Evolutionary conservation across 768 basidiomycete species (phyloP).

Genomic region (Leucosporidium yakuticum): DNA sequence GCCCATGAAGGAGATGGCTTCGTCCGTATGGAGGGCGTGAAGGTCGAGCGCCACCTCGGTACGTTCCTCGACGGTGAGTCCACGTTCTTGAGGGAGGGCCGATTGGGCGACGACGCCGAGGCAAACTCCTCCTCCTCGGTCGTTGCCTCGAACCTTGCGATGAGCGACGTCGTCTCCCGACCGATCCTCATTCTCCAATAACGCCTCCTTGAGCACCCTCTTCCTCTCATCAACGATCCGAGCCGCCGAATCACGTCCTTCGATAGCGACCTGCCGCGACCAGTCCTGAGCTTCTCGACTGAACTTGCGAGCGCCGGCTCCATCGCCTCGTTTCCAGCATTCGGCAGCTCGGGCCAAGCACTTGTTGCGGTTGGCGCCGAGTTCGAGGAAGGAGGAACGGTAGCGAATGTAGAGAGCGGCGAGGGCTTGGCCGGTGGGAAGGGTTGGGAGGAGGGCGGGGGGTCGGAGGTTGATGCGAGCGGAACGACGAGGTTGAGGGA

Average conservation of each 20-base stretch:
- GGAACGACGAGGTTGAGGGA: conserved; percentile 53
- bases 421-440: conserved; percentile 74
- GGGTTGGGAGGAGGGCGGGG: conserved; percentile 75
- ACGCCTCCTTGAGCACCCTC: conserved; percentile 65
- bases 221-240: conserved; percentile 78
- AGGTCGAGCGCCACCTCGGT: conserved; percentile 69
- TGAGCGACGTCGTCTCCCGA: conserved; percentile 74
- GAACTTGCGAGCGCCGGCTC: conserved; percentile 90
- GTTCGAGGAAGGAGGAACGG: conserved; percentile 76
- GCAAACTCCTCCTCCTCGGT: conserved; percentile 73
- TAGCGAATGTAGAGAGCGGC: conserved; percentile 82
- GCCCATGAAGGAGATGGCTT: conserved; percentile 62
- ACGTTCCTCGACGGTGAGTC: conserved; percentile 73
- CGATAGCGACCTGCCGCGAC: conserved; percentile 80
- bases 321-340: conserved; percentile 91
- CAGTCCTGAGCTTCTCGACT: conserved; percentile 88
- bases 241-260: conserved; percentile 78
- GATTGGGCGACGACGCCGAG: conserved; percentile 64
- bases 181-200: conserved; percentile 63
- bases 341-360: conserved; percentile 92
- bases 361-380: conserved; percentile 88
- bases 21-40: conserved; percentile 84
- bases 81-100: conserved; percentile 47
- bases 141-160: conserved; percentile 63
- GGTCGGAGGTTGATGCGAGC: conserved; percentile 77